Conservation (phyloP, 1,284 basidiomycete species). For the Cutaneotrichosporon sp. region DNA sequence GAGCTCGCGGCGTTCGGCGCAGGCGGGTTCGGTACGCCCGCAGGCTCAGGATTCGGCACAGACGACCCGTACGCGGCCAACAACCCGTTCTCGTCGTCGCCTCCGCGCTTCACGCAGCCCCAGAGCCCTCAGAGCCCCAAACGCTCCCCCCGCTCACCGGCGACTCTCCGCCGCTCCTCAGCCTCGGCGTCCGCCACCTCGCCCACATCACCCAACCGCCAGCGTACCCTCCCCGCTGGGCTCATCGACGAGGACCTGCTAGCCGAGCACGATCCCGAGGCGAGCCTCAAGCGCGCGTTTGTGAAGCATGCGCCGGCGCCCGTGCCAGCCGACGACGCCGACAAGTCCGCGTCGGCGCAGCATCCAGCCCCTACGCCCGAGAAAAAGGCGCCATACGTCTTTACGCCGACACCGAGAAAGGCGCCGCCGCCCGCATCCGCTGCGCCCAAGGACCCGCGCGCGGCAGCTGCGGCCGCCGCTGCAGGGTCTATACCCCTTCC, state of each 20-base stretch:
- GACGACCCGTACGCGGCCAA: slow-evolving; percentile 2
- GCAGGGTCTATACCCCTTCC: slow-evolving; percentile 32
- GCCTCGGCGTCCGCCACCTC: not conserved
- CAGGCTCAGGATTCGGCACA: not conserved
- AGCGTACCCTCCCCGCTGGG: slow-evolving; percentile 13
- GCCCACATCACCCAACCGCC: slow-evolving; percentile 1
- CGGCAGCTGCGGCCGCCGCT: not conserved
- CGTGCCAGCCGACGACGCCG: slow-evolving; percentile 14
- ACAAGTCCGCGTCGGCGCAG: slow-evolving; percentile 11
- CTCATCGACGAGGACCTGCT: slow-evolving; percentile 44
- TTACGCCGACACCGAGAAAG: not conserved
- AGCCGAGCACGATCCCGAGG: slow-evolving; percentile 37
- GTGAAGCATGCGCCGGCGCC: slow-evolving; percentile 22
- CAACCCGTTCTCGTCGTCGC: slow-evolving; percentile 3
- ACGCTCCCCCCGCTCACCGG: not conserved
- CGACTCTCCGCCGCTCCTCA: not conserved
- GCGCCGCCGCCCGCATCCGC: not conserved
- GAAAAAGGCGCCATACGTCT: slow-evolving; percentile 13
- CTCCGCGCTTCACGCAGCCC: not conserved
- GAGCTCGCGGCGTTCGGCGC: slow-evolving; percentile 8
- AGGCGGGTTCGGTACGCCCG: not conserved
- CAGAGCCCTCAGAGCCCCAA: not conserved
- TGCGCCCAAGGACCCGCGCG: not conserved
- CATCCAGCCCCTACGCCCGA: slow-evolving; percentile 3
- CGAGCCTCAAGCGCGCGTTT: slow-evolving; percentile 43